These are phyloP conservation scores for Phlebiopsis flavidoalba DNA, from an alignment of 768 basidiomycete species.

Conservation along the genomic window DNA sequence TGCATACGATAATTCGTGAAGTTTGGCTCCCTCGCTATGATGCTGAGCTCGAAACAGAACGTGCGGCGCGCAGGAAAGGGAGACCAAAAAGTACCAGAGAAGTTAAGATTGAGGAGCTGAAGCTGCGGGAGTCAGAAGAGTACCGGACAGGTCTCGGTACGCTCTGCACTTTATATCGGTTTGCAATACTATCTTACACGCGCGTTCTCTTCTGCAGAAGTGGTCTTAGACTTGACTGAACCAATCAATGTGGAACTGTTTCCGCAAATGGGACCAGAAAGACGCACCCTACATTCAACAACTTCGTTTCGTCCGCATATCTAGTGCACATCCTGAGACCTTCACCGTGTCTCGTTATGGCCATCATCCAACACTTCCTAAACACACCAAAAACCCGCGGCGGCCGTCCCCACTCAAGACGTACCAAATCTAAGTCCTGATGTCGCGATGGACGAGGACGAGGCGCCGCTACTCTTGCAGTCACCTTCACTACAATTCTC, in stretches of 20 bases:
- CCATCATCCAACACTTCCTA: conserved; percentile 39
- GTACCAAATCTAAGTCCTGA: not conserved
- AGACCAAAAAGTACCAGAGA: conserved; percentile 71
- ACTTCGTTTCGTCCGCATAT: conserved; percentile 74
- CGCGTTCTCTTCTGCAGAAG: conserved; percentile 41
- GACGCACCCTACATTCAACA: conserved; percentile 66
- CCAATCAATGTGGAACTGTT: conserved; percentile 61
- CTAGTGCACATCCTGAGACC: conserved; percentile 43
- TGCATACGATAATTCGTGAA: conserved; percentile 60
- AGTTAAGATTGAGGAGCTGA: conserved; percentile 62
- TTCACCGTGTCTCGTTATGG: conserved; percentile 56
- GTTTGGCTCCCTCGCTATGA: conserved; percentile 76
- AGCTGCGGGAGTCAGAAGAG: conserved; percentile 59
- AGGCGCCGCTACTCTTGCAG: conserved; percentile 23
- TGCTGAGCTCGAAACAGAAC: conserved; percentile 57
- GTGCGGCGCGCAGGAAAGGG: conserved; percentile 59
- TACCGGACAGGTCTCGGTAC: conserved; percentile 81
- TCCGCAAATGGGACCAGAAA: conserved; percentile 75
- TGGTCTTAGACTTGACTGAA: conserved; percentile 77
- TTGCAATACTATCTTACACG: conserved; percentile 2
- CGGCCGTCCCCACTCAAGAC: not conserved
- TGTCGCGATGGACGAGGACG: conserved; percentile 25
- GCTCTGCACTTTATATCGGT: conserved; percentile 19
- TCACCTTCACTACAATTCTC: conserved; percentile 27
- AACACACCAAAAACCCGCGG: conserved; percentile 15